Percentiles rank a stretch among this genome's conserved stretches.
Evolutionary conservation across 805 yeast species (phyloP).

Genomic region (Saturnispora serradocipensis): DNA sequence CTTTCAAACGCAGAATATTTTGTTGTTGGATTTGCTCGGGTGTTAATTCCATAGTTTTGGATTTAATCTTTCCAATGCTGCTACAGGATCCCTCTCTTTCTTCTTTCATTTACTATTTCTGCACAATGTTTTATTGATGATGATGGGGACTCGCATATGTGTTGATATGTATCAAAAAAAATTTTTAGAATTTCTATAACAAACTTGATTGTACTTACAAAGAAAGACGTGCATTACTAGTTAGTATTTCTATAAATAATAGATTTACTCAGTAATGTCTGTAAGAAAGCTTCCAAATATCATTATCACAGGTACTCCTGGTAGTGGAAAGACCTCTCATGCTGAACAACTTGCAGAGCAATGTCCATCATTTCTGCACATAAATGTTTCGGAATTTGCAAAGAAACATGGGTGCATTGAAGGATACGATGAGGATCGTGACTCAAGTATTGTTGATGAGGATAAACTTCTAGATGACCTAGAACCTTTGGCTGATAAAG

Average conservation of each 20-base stretch:
- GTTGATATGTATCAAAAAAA: background rate
- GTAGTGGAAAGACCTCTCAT: slow-evolving; percentile 80
- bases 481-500: slow-evolving; percentile 68
- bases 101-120: background rate
- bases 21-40: slow-evolving; percentile 14
- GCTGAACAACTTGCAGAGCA: slow-evolving; percentile 43
- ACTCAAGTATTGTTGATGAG: slow-evolving; percentile 85
- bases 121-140: background rate
- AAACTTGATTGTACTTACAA: no score
- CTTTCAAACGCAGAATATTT: slow-evolving; percentile 12
- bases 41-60: slow-evolving; percentile 4
- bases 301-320: slow-evolving; percentile 91
- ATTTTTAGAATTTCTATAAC: background rate
- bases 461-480: slow-evolving; percentile 75
- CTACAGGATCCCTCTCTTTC: background rate
- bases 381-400: slow-evolving; percentile 75
- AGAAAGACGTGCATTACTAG: background rate
- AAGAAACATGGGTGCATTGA: slow-evolving; percentile 67
- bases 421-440: slow-evolving; percentile 78
- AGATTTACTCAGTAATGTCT: slow-evolving; percentile 14
- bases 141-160: background rate
- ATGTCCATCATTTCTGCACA: slow-evolving; percentile 40
- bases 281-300: slow-evolving; percentile 53
- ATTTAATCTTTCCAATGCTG: background rate
- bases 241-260: background rate